A percentile compares a stretch with the other conserved stretches of the same genome.
phyloP scores from a whole-genome alignment of 2,329 filamentous ascomycete species.

The Uncinocarpus reesii region DNA sequence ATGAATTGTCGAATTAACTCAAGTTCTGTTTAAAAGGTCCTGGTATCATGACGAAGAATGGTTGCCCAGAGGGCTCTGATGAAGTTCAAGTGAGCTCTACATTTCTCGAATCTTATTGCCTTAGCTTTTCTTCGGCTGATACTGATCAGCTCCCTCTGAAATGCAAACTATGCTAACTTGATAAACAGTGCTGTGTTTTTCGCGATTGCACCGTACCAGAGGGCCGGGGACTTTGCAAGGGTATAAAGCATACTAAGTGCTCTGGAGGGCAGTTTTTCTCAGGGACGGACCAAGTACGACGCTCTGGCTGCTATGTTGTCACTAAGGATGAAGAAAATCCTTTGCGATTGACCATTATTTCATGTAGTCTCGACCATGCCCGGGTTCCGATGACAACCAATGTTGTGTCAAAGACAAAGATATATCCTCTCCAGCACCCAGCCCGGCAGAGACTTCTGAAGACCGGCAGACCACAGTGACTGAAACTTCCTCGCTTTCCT shows the following conservation, averaged over 20 bases:
- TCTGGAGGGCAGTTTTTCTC: conserved; percentile 7
- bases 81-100: conserved; percentile 5
- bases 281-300: neutral
- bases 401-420: conserved; percentile 9
- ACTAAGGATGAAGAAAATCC: neutral
- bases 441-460: neutral
- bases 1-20: neutral
- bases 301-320: neutral
- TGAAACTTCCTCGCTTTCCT: neutral
- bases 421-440: neutral
- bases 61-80: neutral
- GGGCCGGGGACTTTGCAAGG: conserved; percentile 8
- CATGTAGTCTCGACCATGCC: conserved; percentile 4
- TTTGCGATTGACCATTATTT: neutral
- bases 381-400: conserved; percentile 9
- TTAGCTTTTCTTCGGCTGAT: neutral
- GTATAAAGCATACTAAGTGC: conserved; percentile 1
- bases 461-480: neutral
- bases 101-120: neutral
- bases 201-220: conserved; percentile 3
- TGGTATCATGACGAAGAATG: conserved; percentile 1
- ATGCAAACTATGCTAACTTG: neutral
- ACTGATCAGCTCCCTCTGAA: too few relatives aligned
- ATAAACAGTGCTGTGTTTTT: conserved; percentile 8
- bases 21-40: neutral